Evolutionary conservation across 2,329 filamentous ascomycete genomes (phyloP).

Genomic region (Fusarium begoniae): DNA sequence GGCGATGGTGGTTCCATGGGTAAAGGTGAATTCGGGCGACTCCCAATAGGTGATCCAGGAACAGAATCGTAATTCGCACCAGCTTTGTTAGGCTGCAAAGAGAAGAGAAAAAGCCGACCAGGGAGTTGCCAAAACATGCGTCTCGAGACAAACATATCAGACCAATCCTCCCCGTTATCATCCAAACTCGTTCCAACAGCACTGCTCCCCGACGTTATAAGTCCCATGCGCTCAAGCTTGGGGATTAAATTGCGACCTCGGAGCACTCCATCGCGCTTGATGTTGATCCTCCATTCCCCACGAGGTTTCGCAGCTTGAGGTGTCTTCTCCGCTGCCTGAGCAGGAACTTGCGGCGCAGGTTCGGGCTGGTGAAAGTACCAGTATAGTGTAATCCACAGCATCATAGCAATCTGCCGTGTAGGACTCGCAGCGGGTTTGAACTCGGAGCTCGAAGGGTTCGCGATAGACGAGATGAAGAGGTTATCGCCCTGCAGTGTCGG

Average conservation of each 20-base stretch:
- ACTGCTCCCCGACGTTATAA: conserved; percentile 80
- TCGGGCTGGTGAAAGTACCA: conserved; percentile 96
- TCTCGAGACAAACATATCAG: conserved; percentile 81
- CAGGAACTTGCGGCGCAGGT: conserved; percentile 72
- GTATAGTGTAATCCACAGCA: conserved; percentile 92
- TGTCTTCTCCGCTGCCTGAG: conserved; percentile 70
- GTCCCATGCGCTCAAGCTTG: conserved; percentile 92
- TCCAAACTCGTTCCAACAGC: conserved; percentile 73
- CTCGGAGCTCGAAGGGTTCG: conserved; percentile 80
- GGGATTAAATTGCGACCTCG: conserved; percentile 83
- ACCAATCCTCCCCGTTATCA: conserved; percentile 73
- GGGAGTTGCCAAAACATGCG: conserved; percentile 93
- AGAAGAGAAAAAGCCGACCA: conserved; percentile 87
- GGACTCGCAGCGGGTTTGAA: conserved; percentile 83
- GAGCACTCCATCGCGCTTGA: conserved; percentile 89
- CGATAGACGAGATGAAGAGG: conserved; percentile 92
- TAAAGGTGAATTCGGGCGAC: conserved; percentile 63
- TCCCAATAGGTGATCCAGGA: conserved; percentile 61
- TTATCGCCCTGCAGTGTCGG: conserved; percentile 83
- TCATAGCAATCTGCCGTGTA: conserved; percentile 92
- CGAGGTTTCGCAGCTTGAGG: conserved; percentile 76
- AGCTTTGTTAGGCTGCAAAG: conserved; percentile 68
- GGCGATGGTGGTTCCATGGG: conserved; percentile 42
- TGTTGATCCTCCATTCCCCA: conserved; percentile 86
- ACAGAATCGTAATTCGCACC: conserved; percentile 45